A percentile compares a stretch with the other conserved stretches of the same genome.
These are phyloP conservation scores for Leptomonas pyrrhocoris DNA, from an alignment of 208 protist species.

Conservation along the genomic window DNA sequence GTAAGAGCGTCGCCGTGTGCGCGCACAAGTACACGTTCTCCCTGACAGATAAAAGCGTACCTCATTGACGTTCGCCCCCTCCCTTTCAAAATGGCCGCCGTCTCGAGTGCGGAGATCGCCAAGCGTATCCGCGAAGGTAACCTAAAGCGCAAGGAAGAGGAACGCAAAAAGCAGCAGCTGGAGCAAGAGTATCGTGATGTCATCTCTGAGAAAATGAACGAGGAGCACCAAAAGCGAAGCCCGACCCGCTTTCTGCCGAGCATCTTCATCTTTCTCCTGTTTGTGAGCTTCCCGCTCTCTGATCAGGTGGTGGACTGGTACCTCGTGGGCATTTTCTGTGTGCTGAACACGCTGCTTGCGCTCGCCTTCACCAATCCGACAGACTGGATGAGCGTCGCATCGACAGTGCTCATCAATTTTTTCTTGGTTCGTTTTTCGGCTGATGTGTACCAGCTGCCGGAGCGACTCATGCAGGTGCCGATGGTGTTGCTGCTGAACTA, in stretches of 20 bases:
- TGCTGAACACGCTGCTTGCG: constrained; percentile 57
- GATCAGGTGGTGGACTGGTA: constrained; percentile 80
- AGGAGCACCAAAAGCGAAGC: constrained; percentile 17
- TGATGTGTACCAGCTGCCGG: constrained; percentile 58
- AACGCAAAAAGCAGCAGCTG: constrained; percentile 63
- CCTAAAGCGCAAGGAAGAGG: constrained; percentile 55
- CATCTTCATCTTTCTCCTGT: constrained; percentile 80
- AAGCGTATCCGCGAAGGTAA: constrained; percentile 69
- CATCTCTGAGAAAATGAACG: constrained; percentile 32
- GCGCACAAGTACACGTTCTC: too few relatives aligned
- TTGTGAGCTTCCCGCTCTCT: constrained; percentile 81
- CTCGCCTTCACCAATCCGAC: constrained; percentile 48
- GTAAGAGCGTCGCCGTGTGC: too few relatives aligned
- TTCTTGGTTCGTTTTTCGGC: constrained; percentile 57
- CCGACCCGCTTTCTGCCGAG: constrained; percentile 54
- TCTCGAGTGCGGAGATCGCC: constrained; percentile 43
- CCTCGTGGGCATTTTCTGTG: constrained; percentile 54
- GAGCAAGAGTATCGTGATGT: constrained; percentile 60
- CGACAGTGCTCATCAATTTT: constrained; percentile 60
- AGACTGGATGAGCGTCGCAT: constrained; percentile 59
- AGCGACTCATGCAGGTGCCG: constrained; percentile 37
- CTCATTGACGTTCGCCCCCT: neutral
- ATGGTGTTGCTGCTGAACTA: constrained; percentile 35
- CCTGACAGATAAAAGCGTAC: neutral
- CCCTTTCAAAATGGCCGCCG: neutral